A percentile compares a stretch with the other conserved stretches of the same genome.
phyloP scores from a whole-genome alignment of 108 stramenopile species.

The Fistulifera pelliculosa region DNA sequence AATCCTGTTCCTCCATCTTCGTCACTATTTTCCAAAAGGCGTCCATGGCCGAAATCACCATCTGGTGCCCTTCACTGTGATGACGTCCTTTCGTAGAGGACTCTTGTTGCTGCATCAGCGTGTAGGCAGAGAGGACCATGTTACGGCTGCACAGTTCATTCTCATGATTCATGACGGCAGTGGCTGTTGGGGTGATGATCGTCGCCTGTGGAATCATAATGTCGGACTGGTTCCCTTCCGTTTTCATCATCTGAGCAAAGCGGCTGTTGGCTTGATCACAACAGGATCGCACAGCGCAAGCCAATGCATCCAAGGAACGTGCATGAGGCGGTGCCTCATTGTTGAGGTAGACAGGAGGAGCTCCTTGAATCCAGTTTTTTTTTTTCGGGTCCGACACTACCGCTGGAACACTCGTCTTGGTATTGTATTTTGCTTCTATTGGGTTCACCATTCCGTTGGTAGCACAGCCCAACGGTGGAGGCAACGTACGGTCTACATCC shows the following conservation, averaged over 20 bases:
- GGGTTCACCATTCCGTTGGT: conserved; percentile 4
- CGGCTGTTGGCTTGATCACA: conserved; percentile 76
- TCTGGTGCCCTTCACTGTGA: conserved; percentile 64
- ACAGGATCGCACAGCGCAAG: conserved; percentile 77
- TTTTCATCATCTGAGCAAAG: conserved; percentile 57
- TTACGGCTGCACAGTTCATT: conserved; percentile 83
- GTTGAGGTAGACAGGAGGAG: conserved; percentile 78
- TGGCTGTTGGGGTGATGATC: conserved; percentile 40
- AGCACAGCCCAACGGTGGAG: conserved; percentile 21
- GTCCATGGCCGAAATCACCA: conserved; percentile 72
- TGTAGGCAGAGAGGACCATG: conserved; percentile 68
- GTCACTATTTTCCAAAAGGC: conserved; percentile 72
- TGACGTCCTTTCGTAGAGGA: conserved; percentile 18
- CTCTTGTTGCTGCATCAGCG: conserved; percentile 68
- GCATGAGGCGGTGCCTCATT: conserved; percentile 73
- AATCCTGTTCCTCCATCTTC: conserved; percentile 59
- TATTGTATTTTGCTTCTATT: conserved; percentile 26
- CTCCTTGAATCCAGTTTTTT: conserved; percentile 86
- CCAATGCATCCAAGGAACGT: conserved; percentile 72
- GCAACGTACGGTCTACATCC: conserved; percentile 59
- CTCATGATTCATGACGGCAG: conserved; percentile 65
- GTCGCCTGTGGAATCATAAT: conserved; percentile 40
- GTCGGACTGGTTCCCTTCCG: conserved; percentile 22
- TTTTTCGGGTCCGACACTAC: conserved; percentile 65
- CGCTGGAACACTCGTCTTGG: conserved; percentile 25